Conservation (phyloP, 2,329 filamentous ascomycete species). For the Aureobasidium sp. region DNA sequence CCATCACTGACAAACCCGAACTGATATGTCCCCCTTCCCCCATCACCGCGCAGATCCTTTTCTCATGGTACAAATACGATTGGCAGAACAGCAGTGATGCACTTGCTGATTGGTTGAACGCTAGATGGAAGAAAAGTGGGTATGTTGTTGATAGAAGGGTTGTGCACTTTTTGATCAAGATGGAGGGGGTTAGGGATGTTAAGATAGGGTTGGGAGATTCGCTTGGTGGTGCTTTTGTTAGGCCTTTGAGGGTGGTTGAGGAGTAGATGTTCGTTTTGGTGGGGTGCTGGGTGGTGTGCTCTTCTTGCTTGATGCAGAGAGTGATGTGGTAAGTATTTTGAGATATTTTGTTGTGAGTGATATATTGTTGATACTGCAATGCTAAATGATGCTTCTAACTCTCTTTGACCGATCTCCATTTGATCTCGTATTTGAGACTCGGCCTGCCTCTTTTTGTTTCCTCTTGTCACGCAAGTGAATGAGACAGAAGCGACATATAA, state of each 20-base stretch:
- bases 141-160: constrained; percentile 21
- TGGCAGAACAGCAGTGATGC: constrained; percentile 22
- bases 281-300: too few relatives aligned
- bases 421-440: too few relatives aligned
- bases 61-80: constrained; percentile 21
- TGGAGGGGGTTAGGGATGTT: constrained; percentile 18
- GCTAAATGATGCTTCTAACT: too few relatives aligned
- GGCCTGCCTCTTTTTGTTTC: too few relatives aligned
- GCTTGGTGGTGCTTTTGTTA: not conserved
- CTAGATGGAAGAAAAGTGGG: constrained; percentile 24
- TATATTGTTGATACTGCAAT: too few relatives aligned
- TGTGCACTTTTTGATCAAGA: constrained; percentile 22
- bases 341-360: too few relatives aligned
- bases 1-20: not conserved
- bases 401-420: too few relatives aligned
- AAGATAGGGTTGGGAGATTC: constrained; percentile 20
- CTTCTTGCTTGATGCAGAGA: too few relatives aligned
- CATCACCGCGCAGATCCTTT: constrained; percentile 20
- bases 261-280: too few relatives aligned
- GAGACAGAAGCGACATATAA: too few relatives aligned
- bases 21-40: constrained; percentile 16
- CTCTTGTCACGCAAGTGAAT: too few relatives aligned
- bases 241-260: not conserved
- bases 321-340: too few relatives aligned
- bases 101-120: constrained; percentile 25